Evolutionary conservation across 345 rosid genomes (phyloP), one percentile per base, ranked within the genome.

Genomic region (Citrus sp.): DNA sequence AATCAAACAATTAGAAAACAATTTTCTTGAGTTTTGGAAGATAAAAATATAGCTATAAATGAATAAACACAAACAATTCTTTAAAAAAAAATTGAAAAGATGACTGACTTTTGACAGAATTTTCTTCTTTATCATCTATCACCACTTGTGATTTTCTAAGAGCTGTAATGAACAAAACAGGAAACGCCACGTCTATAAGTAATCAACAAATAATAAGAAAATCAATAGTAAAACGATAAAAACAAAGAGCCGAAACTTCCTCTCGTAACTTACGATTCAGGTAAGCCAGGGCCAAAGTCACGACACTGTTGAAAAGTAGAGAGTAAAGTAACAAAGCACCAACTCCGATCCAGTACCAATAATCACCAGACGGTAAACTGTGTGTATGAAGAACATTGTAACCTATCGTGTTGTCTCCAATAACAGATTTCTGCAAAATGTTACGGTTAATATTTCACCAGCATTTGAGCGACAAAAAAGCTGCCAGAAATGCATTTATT

Each of bases 271-370:
- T 82, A 93, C 97, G 98, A 80, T 93, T 88, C 38, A 92, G 92
- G 83, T 86, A 89, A 76, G 97, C 81, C 80, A 95, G 81, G 69
- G 98, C 97, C 70, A 86, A 28, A 8, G 95, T 93, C 79, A 92
- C 95, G 32, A 89, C 12, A 81, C 74, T 81, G 84, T 93, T 93
- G 92, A 95, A 93, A 77, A 93, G 49, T 54, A 92, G 0, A 7
- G 91, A 83, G 83, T 93, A 95, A 76, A 75, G 82, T 81, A 91
- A 51, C 76, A 95, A 79, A 27, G 82, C 93, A 64, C 82, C 97
- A 64, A 92, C 81, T 64, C 98, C 98, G 77, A 92, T 71, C 98
- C 98, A 95, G 82, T 93, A 95, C 98, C 98, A 95, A 63, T 80
- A 22, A 78, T 82, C 87, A 24, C 25, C 58, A 59, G 55, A 25